Evolutionary conservation across 805 yeast genomes (phyloP).

Genomic region (Kluyveromyces wickerhamii): DNA sequence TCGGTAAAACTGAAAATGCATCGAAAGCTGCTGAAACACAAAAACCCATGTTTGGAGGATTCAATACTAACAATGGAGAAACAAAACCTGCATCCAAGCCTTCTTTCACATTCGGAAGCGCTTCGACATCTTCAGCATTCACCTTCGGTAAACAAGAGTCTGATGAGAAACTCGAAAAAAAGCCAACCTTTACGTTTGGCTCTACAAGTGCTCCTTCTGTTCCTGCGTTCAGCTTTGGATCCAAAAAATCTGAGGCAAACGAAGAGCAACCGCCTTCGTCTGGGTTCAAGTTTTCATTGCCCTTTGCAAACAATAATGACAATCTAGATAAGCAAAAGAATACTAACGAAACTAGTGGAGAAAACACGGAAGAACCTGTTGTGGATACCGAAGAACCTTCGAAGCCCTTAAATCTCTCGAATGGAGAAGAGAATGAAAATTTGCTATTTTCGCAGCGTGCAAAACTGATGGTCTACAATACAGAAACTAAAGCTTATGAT

Average conservation of each 20-base stretch:
- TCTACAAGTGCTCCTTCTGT: slow-evolving; percentile 17
- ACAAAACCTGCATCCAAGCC: slow-evolving; percentile 6
- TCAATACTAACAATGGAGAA: background rate
- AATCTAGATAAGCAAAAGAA: slow-evolving; percentile 21
- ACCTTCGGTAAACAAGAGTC: slow-evolving; percentile 13
- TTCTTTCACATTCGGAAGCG: slow-evolving; percentile 2
- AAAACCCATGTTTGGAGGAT: background rate
- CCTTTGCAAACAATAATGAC: slow-evolving; percentile 17
- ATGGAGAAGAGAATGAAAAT: slow-evolving; percentile 84
- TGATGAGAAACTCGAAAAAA: slow-evolving; percentile 7
- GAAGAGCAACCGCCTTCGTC: slow-evolving; percentile 20
- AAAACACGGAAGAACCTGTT: slow-evolving; percentile 39
- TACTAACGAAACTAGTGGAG: slow-evolving; percentile 35
- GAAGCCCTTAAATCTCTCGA: slow-evolving; percentile 36
- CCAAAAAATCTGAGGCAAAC: slow-evolving; percentile 6
- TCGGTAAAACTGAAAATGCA: slow-evolving; percentile 7
- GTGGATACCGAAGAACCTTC: slow-evolving; percentile 44
- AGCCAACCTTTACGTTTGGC: slow-evolving; percentile 28
- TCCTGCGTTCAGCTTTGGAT: slow-evolving; percentile 21
- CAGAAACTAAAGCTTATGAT: slow-evolving; percentile 45
- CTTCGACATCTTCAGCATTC: slow-evolving; percentile 10
- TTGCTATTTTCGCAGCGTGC: slow-evolving; percentile 56
- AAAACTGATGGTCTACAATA: slow-evolving; percentile 56
- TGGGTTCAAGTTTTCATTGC: slow-evolving; percentile 29
- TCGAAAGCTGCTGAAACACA: slow-evolving; percentile 5